Evolutionary conservation across 495 filamentous ascomycete species (phyloP).

Genomic region (Letharia columbiana): DNA sequence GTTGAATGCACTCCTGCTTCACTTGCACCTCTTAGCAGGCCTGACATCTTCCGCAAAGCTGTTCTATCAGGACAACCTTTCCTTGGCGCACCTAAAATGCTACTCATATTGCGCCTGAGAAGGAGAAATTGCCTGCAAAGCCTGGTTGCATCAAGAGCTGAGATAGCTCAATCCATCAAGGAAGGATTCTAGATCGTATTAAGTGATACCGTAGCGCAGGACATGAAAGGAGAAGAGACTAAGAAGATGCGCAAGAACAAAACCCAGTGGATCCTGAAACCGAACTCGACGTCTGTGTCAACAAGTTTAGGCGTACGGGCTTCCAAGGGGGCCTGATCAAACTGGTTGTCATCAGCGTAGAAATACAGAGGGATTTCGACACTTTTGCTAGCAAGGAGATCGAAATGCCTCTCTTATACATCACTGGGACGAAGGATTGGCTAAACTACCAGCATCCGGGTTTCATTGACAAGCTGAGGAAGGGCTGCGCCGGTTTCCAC

Average conservation of each 20-base stretch:
- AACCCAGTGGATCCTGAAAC: conserved; percentile 45
- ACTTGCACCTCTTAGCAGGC: conserved; percentile 52
- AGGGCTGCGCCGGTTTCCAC: conserved; percentile 45
- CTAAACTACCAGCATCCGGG: conserved; percentile 59
- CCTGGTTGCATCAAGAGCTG: conserved; percentile 47
- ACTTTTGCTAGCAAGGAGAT: conserved; percentile 55
- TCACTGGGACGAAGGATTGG: conserved; percentile 56
- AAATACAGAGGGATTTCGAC: conserved; percentile 43
- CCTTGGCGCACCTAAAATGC: conserved; percentile 35
- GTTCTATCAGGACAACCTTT: conserved; percentile 52
- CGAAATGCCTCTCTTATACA: conserved; percentile 51
- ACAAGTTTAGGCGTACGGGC: conserved; percentile 54
- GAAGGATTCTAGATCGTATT: conserved; percentile 67
- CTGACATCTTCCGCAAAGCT: conserved; percentile 52
- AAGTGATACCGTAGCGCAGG: conserved; percentile 44
- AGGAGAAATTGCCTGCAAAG: conserved; percentile 32
- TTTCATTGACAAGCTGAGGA: conserved; percentile 48
- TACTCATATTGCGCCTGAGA: conserved; percentile 2
- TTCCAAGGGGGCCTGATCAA: conserved; percentile 67
- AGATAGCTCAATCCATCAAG: conserved; percentile 41
- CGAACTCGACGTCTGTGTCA: conserved; percentile 51
- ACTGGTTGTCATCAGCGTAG: conserved; percentile 46
- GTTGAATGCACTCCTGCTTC: conserved; percentile 53
- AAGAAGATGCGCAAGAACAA: conserved; percentile 11
- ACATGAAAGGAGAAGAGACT: conserved; percentile 46